Conservation (phyloP, 768 basidiomycete species). For the Phallus indusiatus region DNA sequence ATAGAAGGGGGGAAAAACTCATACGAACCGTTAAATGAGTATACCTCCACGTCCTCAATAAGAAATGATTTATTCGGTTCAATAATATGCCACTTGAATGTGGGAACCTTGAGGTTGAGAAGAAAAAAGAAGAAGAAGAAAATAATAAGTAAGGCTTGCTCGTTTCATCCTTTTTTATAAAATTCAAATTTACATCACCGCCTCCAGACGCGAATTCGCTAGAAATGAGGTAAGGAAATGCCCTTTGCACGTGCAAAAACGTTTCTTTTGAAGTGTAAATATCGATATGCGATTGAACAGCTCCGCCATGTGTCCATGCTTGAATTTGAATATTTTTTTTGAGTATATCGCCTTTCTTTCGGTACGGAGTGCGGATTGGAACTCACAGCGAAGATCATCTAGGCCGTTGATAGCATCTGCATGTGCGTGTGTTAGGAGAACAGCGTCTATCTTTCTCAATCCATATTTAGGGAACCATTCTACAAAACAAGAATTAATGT, state of each 20-base stretch:
- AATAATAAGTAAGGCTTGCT: too few relatives aligned
- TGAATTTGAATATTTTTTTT: too few relatives aligned
- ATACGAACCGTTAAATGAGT: conserved; percentile 54
- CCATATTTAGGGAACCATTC: conserved; percentile 65
- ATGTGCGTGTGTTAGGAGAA: conserved; percentile 84
- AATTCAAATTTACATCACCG: conserved; percentile 52
- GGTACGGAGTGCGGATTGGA: neutral
- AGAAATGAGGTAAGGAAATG: conserved; percentile 77
- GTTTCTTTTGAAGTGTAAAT: conserved; percentile 62
- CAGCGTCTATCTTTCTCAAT: conserved; percentile 59
- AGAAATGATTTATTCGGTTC: conserved; percentile 59
- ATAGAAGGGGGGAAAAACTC: neutral
- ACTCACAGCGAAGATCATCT: conserved; percentile 75
- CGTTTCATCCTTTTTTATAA: too few relatives aligned
- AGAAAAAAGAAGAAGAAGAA: too few relatives aligned
- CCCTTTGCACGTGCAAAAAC: conserved; percentile 51
- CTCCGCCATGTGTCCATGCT: conserved; percentile 66
- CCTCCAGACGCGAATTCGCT: conserved; percentile 73
- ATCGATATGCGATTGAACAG: conserved; percentile 66
- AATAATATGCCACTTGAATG: conserved; percentile 77
- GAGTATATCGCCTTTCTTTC: too few relatives aligned
- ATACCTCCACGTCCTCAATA: conserved; percentile 49
- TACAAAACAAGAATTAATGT: conserved; percentile 8
- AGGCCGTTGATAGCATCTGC: conserved; percentile 88
- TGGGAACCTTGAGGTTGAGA: conserved; percentile 48